Evolutionary conservation across 345 rosid genomes (phyloP).

Genomic region (Ceriops decandra): DNA sequence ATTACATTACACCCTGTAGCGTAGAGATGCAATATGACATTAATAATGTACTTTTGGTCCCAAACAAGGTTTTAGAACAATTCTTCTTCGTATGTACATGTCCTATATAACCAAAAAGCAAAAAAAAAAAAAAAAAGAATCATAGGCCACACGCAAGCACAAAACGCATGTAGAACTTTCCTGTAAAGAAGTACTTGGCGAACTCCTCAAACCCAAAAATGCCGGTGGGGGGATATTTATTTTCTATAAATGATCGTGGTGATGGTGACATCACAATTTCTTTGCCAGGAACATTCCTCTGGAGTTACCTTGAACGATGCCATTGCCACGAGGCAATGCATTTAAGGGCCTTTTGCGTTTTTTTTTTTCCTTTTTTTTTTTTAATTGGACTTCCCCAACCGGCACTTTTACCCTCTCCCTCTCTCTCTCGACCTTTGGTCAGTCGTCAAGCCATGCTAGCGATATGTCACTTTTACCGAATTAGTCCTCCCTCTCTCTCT

Average conservation of each 20-base stretch:
- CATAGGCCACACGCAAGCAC: background rate
- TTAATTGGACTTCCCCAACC: too few relatives aligned
- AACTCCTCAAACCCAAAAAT: background rate
- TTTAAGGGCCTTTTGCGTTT: constrained; percentile 29
- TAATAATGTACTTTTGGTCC: background rate
- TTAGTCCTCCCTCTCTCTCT: constrained; percentile 14
- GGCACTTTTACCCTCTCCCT: background rate
- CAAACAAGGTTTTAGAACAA: background rate
- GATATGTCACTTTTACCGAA: constrained; percentile 3
- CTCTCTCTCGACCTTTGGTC: constrained; percentile 17
- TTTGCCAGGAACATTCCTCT: constrained; percentile 26
- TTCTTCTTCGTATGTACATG: background rate
- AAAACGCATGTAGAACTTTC: background rate
- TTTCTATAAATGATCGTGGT: background rate
- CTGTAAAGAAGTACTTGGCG: background rate
- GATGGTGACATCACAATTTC: constrained; percentile 42
- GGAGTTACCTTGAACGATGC: background rate
- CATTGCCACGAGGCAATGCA: constrained; percentile 21
- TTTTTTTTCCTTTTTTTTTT: constrained; percentile 2
- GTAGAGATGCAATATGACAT: background rate
- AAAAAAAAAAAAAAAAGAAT: background rate
- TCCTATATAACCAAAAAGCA: background rate
- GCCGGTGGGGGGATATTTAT: background rate
- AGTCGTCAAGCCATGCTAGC: constrained; percentile 16
- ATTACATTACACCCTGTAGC: background rate